Evolutionary conservation across 2,329 filamentous ascomycete genomes (phyloP).

Genomic region (Verticillium nubilum): DNA sequence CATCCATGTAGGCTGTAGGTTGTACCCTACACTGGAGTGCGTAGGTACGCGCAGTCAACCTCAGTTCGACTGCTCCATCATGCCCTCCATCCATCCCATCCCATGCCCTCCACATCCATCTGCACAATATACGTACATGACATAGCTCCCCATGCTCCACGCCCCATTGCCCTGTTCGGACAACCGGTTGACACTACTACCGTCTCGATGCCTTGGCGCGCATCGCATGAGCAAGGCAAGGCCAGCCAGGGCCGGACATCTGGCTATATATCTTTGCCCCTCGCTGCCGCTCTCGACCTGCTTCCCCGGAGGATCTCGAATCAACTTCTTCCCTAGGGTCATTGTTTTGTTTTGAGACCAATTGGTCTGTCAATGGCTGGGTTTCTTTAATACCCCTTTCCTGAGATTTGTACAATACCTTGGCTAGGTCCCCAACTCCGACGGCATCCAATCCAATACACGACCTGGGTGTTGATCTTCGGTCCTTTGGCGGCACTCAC

Average conservation of each 20-base stretch:
- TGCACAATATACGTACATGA: conserved; percentile 2
- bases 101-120: not conserved
- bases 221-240: not conserved
- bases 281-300: not conserved
- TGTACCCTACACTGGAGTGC: not conserved
- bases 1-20: not conserved
- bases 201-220: conserved; percentile 4
- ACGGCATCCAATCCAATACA: not conserved
- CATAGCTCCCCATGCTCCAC: not conserved
- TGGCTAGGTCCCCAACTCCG: not conserved
- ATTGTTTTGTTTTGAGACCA: conserved; percentile 2
- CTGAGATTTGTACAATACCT: conserved; percentile 1
- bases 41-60: not conserved
- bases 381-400: conserved; percentile 2
- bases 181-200: conserved; percentile 1
- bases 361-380: conserved; percentile 5
- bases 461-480: conserved; percentile 1
- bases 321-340: conserved; percentile 2
- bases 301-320: not conserved
- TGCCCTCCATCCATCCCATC: not conserved
- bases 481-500: not conserved
- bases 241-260: not conserved
- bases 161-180: conserved; percentile 2
- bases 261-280: conserved; percentile 3
- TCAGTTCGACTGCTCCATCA: not conserved